A percentile compares a stretch with the other conserved stretches of the same genome.
phyloP scores from a whole-genome alignment of 1,284 basidiomycete genomes.

The Fomitopsis pinicola region DNA sequence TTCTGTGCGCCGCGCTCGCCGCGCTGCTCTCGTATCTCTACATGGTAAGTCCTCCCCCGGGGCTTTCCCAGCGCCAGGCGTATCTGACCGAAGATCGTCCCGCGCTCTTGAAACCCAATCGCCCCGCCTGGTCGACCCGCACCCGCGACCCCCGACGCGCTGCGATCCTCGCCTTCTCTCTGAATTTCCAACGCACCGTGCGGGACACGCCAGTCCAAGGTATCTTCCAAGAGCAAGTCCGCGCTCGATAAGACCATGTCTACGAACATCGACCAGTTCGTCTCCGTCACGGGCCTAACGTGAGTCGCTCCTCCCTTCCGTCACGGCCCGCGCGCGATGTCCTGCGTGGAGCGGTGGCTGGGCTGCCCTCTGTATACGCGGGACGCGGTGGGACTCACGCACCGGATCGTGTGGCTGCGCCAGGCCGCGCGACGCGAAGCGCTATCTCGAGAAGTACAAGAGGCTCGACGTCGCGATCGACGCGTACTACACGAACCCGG shows the following conservation, averaged over 20 bases:
- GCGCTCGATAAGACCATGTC: conserved; percentile 31
- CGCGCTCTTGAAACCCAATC: conserved; percentile 1
- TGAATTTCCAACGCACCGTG: neutral
- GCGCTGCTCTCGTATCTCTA: neutral
- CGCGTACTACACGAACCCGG: conserved; percentile 60
- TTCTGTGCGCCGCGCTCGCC: neutral
- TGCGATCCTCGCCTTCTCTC: neutral
- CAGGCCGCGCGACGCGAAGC: conserved; percentile 64
- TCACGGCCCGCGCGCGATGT: neutral
- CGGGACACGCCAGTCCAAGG: neutral
- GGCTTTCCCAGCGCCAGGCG: neutral
- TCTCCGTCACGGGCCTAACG: conserved; percentile 63
- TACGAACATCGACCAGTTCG: conserved; percentile 55
- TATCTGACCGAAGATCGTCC: conserved; percentile 2
- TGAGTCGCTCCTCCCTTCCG: conserved; percentile 35
- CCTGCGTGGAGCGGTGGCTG: neutral
- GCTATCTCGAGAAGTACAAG: conserved; percentile 68
- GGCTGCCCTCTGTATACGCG: neutral
- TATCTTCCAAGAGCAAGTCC: conserved; percentile 11
- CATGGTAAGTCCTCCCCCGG: neutral
- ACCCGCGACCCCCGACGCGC: neutral
- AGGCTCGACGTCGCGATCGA: conserved; percentile 74
- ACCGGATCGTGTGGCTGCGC: conserved; percentile 11
- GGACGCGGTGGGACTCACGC: neutral
- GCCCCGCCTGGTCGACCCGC: conserved; percentile 23